Percentiles rank a stretch among this genome's conserved stretches.
Conservation (phyloP, 495 filamentous ascomycete genomes). For the Aspergillus sparsus region DNA sequence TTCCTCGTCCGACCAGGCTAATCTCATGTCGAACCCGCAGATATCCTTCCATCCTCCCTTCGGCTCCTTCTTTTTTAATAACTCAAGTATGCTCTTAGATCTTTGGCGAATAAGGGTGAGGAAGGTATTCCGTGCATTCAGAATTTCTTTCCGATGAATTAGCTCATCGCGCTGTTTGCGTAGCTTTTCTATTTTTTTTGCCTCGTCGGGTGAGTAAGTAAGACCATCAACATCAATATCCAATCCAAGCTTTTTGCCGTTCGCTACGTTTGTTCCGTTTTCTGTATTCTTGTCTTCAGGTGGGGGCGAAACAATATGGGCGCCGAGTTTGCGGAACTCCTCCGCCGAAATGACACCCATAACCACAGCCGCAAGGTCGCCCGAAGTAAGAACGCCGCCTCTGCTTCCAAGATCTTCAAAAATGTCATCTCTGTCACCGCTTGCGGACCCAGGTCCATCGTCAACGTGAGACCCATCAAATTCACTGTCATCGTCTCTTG, state of each 20-base stretch:
- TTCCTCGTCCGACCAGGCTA: conserved; percentile 62
- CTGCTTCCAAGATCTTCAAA: conserved; percentile 52
- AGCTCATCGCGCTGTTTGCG: conserved; percentile 40
- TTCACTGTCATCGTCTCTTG: conserved; percentile 18
- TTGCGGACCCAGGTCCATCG: conserved; percentile 19
- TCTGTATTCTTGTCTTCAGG: conserved; percentile 29
- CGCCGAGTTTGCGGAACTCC: conserved; percentile 60
- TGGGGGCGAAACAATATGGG: conserved; percentile 47
- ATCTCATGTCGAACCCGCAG: conserved; percentile 64
- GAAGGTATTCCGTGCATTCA: conserved; percentile 47
- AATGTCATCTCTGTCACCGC: conserved; percentile 32
- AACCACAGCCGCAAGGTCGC: conserved; percentile 59
- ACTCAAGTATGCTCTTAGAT: conserved; percentile 46
- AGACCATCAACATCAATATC: conserved; percentile 35
- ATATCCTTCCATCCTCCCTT: conserved; percentile 62
- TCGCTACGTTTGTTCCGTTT: conserved; percentile 51
- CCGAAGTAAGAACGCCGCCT: conserved; percentile 58
- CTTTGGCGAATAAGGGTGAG: conserved; percentile 46
- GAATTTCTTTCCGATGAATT: conserved; percentile 44
- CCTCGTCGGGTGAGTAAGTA: conserved; percentile 45
- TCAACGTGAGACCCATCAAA: conserved; percentile 13
- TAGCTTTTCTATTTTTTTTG: conserved; percentile 44
- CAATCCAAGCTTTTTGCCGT: conserved; percentile 70
- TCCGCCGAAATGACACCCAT: conserved; percentile 47
- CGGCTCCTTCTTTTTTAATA: conserved; percentile 49